These are phyloP conservation scores for Penicillium sp. DNA, from an alignment of 2,329 filamentous ascomycete species.

Conservation along the genomic window DNA sequence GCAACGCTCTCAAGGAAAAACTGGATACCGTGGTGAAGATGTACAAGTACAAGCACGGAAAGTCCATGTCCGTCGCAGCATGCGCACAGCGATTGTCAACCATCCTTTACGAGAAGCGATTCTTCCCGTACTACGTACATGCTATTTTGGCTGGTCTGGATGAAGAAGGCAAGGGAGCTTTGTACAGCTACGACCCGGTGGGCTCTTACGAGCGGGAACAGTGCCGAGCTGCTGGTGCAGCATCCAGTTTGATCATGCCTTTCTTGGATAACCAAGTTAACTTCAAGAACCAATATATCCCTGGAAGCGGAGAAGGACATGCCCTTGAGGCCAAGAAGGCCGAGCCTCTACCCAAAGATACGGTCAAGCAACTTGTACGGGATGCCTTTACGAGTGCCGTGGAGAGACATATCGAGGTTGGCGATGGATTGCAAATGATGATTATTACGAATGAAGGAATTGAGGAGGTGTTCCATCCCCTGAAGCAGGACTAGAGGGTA, in stretches of 20 bases:
- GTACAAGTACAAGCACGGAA: constrained; percentile 97
- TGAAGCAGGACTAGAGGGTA: constrained; percentile 79
- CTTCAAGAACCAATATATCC: constrained; percentile 97
- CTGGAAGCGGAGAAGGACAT: constrained; percentile 80
- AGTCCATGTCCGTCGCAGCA: constrained; percentile 89
- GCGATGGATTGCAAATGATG: constrained; percentile 93
- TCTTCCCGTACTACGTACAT: constrained; percentile 98
- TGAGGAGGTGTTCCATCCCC: constrained; percentile 74
- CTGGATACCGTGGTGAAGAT: constrained; percentile 96
- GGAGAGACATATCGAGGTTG: constrained; percentile 98
- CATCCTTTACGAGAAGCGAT: constrained; percentile 94
- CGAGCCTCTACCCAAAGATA: constrained; percentile 66
- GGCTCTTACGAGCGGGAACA: constrained; percentile 97
- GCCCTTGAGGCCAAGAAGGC: constrained; percentile 62
- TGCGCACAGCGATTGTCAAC: constrained; percentile 94
- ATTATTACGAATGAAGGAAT: constrained; percentile 86
- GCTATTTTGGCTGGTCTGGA: constrained; percentile 93
- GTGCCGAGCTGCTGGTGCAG: constrained; percentile 89
- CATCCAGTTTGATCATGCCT: constrained; percentile 93
- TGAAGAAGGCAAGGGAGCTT: constrained; percentile 87
- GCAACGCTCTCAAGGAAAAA: constrained; percentile 87
- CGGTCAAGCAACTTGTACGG: constrained; percentile 84
- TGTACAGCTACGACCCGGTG: constrained; percentile 97
- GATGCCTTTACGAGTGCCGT: constrained; percentile 98
- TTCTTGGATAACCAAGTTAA: constrained; percentile 99